Evolutionary conservation across 352 stramenopile species (phyloP), one percentile per base, ranked within the genome.

Genomic region (Phytophthora melonis): DNA sequence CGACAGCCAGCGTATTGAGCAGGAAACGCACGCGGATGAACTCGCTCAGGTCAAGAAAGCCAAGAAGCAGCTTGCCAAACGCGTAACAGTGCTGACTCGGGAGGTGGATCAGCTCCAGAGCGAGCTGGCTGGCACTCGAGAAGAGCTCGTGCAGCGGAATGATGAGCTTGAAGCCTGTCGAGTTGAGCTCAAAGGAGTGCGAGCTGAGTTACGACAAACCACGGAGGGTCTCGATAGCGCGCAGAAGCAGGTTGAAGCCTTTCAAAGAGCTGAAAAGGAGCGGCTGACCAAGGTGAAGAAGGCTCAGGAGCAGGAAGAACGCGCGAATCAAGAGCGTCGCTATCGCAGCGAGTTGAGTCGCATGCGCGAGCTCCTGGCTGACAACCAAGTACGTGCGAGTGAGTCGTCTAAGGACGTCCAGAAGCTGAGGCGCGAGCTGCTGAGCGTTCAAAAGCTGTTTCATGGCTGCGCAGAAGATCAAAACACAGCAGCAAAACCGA

Each of bases 401-500:
- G 79, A 83, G 47, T 91, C 85, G 4, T 82, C 81, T 6, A 72
- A 80, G 11, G 83, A 86, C 43, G 84, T 92, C 23, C 66, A 82
- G 34, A 75, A 73, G 58, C 74, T 92, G 49, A 88, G 88, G 53
- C 68, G 77, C 8, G 85, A 91, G 19, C 72, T 92, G 0, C 56
- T 80, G 6, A 63, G 72, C 11, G 81, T 92, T 21, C 85, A 88
- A 69, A 71, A 80, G 53, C 32, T 88, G 34, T 66, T 92, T 10
- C 68, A 79, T 5, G 64, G 68, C n/a, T 83, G 79, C 59, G 74
- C 74, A 55, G 58, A 76, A n/a, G 49, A 68, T 23, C 56, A 57
- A 21, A 62, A 62, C 19, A 9, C 21, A 21, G n/a, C 25, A 45
- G 14, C 13, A 21, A 30, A 61, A 36, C 43, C 58, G 49, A 58